These are phyloP conservation scores for Recurvomyces mirabilis DNA, from an alignment of 495 filamentous ascomycete species.

Conservation along the genomic window DNA sequence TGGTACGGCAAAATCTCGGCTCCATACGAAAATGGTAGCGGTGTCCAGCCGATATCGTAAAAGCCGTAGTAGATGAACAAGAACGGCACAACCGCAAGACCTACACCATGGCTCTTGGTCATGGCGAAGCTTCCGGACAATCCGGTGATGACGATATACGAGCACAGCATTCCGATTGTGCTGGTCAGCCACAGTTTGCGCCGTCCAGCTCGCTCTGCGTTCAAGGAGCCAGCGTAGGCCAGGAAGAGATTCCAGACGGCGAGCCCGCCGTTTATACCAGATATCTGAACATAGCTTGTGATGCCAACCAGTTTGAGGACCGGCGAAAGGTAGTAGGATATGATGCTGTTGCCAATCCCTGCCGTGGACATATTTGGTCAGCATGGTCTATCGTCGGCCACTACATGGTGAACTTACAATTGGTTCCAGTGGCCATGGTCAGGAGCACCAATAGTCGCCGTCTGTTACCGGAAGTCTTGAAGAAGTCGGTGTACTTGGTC, in stretches of 20 bases:
- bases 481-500: not conserved
- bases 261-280: constrained; percentile 4
- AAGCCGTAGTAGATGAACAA: constrained; percentile 2
- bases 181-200: constrained; percentile 8
- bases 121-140: not conserved
- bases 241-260: constrained; percentile 6
- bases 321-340: not conserved
- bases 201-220: constrained; percentile 10
- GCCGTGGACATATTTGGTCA: not conserved
- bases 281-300: constrained; percentile 3
- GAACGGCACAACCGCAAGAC: not conserved
- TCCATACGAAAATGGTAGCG: constrained; percentile 44
- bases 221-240: not conserved
- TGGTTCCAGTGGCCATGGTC: not conserved
- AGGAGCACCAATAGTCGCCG: not conserved
- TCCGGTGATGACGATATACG: constrained; percentile 19
- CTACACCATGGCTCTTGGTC: not conserved
- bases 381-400: not conserved
- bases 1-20: constrained; percentile 58
- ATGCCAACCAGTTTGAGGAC: constrained; percentile 26
- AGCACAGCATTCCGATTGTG: constrained; percentile 4
- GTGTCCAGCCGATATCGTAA: constrained; percentile 14
- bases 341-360: constrained; percentile 1
- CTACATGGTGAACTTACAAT: not conserved
- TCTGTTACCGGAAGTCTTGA: not conserved